Base-by-base conservation (phyloP, 1,284 basidiomycete species). In the Sphagnurus paluster region DNA sequence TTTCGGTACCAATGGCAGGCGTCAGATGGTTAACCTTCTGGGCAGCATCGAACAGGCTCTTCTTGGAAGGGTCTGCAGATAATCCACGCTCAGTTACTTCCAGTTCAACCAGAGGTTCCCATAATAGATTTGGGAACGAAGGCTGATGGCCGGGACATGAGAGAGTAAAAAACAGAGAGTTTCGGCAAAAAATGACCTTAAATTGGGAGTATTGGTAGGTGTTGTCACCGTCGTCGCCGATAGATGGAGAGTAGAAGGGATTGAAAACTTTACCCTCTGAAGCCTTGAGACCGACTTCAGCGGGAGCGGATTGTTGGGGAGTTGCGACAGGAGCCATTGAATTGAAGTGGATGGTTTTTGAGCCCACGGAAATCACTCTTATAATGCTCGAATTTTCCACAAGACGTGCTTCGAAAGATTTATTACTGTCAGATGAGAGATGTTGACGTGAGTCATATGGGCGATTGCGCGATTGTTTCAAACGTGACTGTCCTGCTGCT, bases 211-310 rank as follows among this genome's bases (percentile, higher is more conserved):
- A 79, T 56, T 77, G 59, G 64, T 90, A 88, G 25, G 55, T 59
- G 16, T 75, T 68, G 50, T 82, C 74, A 0, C 62, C 72, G 36
- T 79, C 72, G 42, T 79, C 75, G 2, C 64, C 74, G 14, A 68
- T 67, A 20, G 72, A 68, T 37, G 84, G 84, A 2, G 81, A 84
- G 55, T 86, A 84, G 64, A 87, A 86, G 0, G 82, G 79, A 57
- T 86, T 86, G 65, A 80, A 69, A 32, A 74, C 53, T 39, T 64
- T 62, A 16, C 50, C 53, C 19, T 53, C 52, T n/a, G n/a, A n/a
- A n/a, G 54, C 50, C 20, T 52, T 52, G 24, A 44, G 39, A 33
- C 43, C 21, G 36, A 16, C 35, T 38, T 34, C 47, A 44, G 44
- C 35, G 38, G 44, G 16, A 7, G 32, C 37, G 34, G 46, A n/a